phyloP scores from a whole-genome alignment of 2,329 filamentous ascomycete species.

The Atkinsonella texensis region DNA sequence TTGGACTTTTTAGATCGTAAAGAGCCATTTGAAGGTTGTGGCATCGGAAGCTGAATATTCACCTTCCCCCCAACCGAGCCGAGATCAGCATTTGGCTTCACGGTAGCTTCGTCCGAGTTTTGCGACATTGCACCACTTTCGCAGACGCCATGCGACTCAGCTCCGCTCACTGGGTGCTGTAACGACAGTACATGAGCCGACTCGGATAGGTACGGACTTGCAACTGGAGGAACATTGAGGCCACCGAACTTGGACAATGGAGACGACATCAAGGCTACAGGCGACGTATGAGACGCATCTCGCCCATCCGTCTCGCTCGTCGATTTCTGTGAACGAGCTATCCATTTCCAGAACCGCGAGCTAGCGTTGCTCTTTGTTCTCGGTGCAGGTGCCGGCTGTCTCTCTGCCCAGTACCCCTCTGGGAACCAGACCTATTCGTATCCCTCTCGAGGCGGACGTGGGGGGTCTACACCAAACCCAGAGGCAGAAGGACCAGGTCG shows the following conservation, averaged over 20 bases:
- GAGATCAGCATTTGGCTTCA: not conserved
- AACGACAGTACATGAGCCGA: conserved; percentile 35
- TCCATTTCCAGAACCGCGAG: conserved; percentile 29
- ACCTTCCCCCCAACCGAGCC: not conserved
- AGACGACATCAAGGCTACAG: conserved; percentile 12
- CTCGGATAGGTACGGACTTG: conserved; percentile 35
- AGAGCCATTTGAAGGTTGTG: not conserved
- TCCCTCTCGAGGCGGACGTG: conserved; percentile 40
- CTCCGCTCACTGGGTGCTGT: conserved; percentile 20
- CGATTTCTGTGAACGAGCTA: conserved; percentile 24
- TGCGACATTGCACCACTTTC: conserved; percentile 7
- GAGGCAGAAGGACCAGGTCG: conserved; percentile 1
- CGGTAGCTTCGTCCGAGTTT: not conserved
- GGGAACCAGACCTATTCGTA: conserved; percentile 54
- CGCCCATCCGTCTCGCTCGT: conserved; percentile 20
- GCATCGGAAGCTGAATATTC: conserved; percentile 1
- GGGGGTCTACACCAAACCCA: conserved; percentile 34
- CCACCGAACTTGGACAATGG: conserved; percentile 7
- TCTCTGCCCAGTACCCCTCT: conserved; percentile 50
- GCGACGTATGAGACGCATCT: conserved; percentile 13
- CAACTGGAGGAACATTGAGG: conserved; percentile 10
- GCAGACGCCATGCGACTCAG: conserved; percentile 5
- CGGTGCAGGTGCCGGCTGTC: conserved; percentile 20
- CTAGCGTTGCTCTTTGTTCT: conserved; percentile 21
- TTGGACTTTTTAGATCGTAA: not conserved